Conservation (phyloP, 495 filamentous ascomycete species). For the Usnea hakonensis region DNA sequence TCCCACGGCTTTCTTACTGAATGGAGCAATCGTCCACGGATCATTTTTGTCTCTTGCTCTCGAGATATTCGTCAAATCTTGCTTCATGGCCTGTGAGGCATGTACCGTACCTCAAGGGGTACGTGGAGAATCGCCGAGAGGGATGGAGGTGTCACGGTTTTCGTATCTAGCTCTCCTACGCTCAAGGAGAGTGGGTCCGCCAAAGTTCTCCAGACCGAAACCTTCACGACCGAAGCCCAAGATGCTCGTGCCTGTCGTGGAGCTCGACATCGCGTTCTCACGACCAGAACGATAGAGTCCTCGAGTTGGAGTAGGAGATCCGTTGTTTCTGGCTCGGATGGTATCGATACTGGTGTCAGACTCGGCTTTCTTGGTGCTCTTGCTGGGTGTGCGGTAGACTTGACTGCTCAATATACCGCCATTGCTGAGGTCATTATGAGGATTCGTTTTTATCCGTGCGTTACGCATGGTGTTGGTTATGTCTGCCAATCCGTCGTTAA, state of each 20-base stretch:
- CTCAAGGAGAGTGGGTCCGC: not conserved
- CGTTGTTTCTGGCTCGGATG: slow-evolving; percentile 2
- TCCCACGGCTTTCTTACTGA: not conserved
- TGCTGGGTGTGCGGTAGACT: not conserved
- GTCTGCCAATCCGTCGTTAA: not conserved
- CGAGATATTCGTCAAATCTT: not conserved
- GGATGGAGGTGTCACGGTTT: not conserved
- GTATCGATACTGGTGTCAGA: not conserved
- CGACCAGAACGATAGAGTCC: slow-evolving; percentile 4
- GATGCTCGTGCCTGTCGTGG: not conserved
- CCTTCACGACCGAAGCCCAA: slow-evolving; percentile 4
- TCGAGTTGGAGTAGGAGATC: not conserved
- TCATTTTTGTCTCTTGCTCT: not conserved
- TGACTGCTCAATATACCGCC: not conserved
- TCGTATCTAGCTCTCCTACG: not conserved
- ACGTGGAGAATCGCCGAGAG: not conserved
- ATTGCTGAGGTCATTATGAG: not conserved
- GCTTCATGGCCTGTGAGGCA: not conserved
- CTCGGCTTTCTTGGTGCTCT: not conserved
- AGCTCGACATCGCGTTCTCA: not conserved
- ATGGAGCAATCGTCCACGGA: not conserved
- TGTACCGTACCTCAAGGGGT: not conserved
- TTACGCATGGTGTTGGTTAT: not conserved
- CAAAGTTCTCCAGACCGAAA: not conserved
- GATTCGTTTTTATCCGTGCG: not conserved